Base-by-base conservation (phyloP, 2,329 filamentous ascomycete species). In the Colletotrichum scovillei region DNA sequence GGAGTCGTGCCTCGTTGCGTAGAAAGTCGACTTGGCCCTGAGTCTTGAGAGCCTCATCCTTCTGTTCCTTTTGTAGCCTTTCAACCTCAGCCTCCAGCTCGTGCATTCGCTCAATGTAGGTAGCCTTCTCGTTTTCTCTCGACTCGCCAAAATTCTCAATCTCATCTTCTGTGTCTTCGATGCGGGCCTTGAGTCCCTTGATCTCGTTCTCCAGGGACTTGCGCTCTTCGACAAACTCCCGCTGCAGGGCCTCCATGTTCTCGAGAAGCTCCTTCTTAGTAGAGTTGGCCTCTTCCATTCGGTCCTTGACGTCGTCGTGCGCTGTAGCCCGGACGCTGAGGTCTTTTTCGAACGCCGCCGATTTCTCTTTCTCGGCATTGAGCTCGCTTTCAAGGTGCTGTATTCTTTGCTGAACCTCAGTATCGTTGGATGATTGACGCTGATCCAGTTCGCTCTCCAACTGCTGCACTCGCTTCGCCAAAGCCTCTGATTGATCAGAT, bases 181-280 rank as follows among this genome's bases (percentile, higher is more conserved):
- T 86, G 65, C 92, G 93, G 67, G 92, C 87, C 79, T 93, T 95
- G 70, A 95, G 88, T 16, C 90, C 89, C 77, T 92, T 92, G 70
- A 97, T 92, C 80, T 98, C 95, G 19, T 90, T 88, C 77, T 98
- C 94, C 0, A 98, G 86, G 11, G 92, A 93, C 78, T 93, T 94
- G 52, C 97, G 91, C 82, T 98, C 96, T 63, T 92, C 91, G 46
- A 93, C 88, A 77, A 98, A 98, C 79, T 98, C 97, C 30, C 91
- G 91, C 82, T 98, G 95, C 76, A 97, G 90, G 14, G 95, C 93
- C 79, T 98, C 95, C 85, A 99, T 94, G 79, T 99, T 99, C 76
- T 94, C 93, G 83, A 99, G 91, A 11, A 99, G 90, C 81, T 98
- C 97, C 77, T 94, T 93, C 82, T 99, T 99, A 1, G 94, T 98